These are phyloP conservation scores for Zangia roseola DNA, from an alignment of 768 basidiomycete genomes.

Conservation along the genomic window DNA sequence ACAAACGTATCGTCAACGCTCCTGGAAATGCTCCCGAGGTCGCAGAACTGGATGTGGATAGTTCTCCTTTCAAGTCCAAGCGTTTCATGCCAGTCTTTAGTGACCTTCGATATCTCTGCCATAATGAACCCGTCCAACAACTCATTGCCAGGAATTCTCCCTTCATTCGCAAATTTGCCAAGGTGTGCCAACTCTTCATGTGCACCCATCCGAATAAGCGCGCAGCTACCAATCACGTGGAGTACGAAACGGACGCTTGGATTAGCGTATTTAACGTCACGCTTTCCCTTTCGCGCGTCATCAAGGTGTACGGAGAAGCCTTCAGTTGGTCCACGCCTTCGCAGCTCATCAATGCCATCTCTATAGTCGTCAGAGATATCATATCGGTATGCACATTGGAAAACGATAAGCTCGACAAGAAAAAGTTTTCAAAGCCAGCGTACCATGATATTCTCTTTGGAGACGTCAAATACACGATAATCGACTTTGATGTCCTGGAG, in stretches of 20 bases:
- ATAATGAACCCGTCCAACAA: slow-evolving; percentile 75
- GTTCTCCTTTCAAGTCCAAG: slow-evolving; percentile 88
- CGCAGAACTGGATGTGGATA: slow-evolving; percentile 71
- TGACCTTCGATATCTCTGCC: slow-evolving; percentile 82
- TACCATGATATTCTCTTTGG: slow-evolving; percentile 73
- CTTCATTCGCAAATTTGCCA: slow-evolving; percentile 68
- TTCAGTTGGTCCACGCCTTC: slow-evolving; percentile 57
- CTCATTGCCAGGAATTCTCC: slow-evolving; percentile 69
- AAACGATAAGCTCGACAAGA: slow-evolving; percentile 66
- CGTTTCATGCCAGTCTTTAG: slow-evolving; percentile 95
- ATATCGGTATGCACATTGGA: slow-evolving; percentile 65
- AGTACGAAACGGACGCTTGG: slow-evolving; percentile 97
- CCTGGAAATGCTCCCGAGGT: slow-evolving; percentile 16
- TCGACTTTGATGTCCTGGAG: slow-evolving; percentile 76
- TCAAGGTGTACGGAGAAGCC: slow-evolving; percentile 86
- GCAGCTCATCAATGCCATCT: slow-evolving; percentile 65
- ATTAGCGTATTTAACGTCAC: slow-evolving; percentile 96
- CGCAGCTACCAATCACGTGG: slow-evolving; percentile 79
- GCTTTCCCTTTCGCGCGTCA: slow-evolving; percentile 82
- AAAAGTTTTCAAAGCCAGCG: slow-evolving; percentile 57
- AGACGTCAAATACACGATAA: slow-evolving; percentile 52
- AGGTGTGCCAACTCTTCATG: slow-evolving; percentile 87
- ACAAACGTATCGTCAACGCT: slow-evolving; percentile 57
- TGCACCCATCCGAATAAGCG: slow-evolving; percentile 90
- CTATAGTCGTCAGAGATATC: slow-evolving; percentile 68